Base-by-base conservation (phyloP, 768 basidiomycete genomes). In the Mycena olivaceomarginata region DNA sequence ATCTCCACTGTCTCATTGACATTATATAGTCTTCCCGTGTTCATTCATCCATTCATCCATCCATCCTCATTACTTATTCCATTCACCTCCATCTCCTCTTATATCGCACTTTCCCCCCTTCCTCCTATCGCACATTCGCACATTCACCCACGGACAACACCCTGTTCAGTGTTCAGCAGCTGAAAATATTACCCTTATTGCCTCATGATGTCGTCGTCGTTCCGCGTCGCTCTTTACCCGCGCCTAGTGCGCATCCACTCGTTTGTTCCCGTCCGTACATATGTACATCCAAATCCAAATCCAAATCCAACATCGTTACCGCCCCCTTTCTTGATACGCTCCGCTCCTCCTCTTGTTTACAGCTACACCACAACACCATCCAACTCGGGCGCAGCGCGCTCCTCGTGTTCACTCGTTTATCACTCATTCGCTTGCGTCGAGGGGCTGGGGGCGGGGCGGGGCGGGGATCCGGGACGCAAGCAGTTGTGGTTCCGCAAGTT, bases 361-460 rank as follows among this genome's bases (percentile, higher is more conserved):
- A 31, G 63, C 41, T 25, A n/a, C 10, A 48, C 16, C 9, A 13
- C 31, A 31, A 31, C 31, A n/a, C n/a, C n/a, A n/a, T 66, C 77
- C 73, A 81, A 77, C 80, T 77, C 78, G 80, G 77, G 80, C 74
- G 78, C 80, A 79, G 77, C 71, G 80, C 80, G 77, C 80, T 79
- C 72, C 78, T 79, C 78, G 76, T 73, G 11, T 66, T 70, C 78
- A 74, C 64, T 79, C 78, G 15, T 79, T 81, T 72, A 74, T 73
- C 31, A 67, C 63, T 31, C 31, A 31, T 4, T 31, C 31, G 3
- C 31, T 31, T 31, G 31, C 31, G 31, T 3, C 31, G 31, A 31
- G n/a, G n/a, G n/a, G n/a, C n/a, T n/a, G n/a, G 25, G 25, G n/a
- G n/a, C n/a, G n/a, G n/a, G n/a, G n/a, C n/a, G n/a, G n/a, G n/a